Conservation (phyloP, 176 grass and related monocot species). For the Aegilops sharonensis region DNA sequence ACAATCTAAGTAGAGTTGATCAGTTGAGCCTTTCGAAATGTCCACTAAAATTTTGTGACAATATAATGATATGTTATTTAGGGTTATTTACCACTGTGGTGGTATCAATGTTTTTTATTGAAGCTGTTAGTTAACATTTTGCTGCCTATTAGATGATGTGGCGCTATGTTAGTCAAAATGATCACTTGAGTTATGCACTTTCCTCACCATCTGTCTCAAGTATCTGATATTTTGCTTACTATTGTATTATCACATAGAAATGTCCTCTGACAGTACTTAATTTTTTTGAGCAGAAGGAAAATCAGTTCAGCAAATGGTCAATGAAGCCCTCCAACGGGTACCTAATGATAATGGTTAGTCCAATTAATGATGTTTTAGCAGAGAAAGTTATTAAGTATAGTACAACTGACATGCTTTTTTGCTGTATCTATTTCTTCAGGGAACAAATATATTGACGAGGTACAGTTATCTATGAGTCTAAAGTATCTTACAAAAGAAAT, state of each 20-base stretch:
- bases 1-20: background rate
- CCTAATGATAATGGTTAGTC: conserved; percentile 81
- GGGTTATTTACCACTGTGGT: background rate
- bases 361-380: conserved; percentile 20
- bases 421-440: conserved; percentile 48
- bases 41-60: background rate
- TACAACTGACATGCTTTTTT: conserved; percentile 33
- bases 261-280: conserved; percentile 23
- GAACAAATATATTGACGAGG: conserved; percentile 89
- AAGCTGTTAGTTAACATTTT: background rate
- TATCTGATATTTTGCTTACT: background rate
- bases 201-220: background rate
- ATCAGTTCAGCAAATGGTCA: conserved; percentile 97
- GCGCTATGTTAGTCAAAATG: background rate
- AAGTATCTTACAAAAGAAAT: background rate
- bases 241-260: background rate
- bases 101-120: conserved; percentile 1
- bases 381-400: background rate
- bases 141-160: background rate
- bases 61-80: background rate
- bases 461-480: conserved; percentile 39
- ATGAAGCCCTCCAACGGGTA: conserved; percentile 85
- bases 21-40: background rate
- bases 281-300: conserved; percentile 79
- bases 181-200: background rate